Evolutionary conservation across 495 filamentous ascomycete genomes (phyloP).

Genomic region (Tuber borchii): DNA sequence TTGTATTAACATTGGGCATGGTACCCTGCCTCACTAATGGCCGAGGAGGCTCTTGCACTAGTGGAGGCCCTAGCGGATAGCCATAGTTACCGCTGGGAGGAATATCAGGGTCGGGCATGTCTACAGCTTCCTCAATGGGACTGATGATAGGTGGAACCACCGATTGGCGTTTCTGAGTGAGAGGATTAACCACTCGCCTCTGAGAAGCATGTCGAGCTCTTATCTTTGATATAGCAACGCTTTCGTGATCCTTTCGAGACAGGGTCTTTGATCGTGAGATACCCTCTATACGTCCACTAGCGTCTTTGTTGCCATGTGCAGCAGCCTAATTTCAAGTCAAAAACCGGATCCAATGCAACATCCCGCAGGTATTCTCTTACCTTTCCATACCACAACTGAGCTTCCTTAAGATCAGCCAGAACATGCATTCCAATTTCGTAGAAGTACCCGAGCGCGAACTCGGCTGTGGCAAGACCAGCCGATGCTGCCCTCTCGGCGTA

Average conservation of each 20-base stretch:
- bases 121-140: constrained; percentile 46
- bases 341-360: neutral
- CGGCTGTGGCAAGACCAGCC: constrained; percentile 74
- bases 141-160: constrained; percentile 26
- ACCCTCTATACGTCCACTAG: constrained; percentile 69
- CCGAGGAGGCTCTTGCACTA: constrained; percentile 48
- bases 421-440: constrained; percentile 92
- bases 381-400: constrained; percentile 81
- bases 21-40: constrained; percentile 46
- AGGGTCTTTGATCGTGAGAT: constrained; percentile 79
- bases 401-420: constrained; percentile 70
- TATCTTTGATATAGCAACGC: constrained; percentile 80
- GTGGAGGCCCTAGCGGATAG: constrained; percentile 45
- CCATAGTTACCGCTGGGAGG: constrained; percentile 45
- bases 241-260: constrained; percentile 85
- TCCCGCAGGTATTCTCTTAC: constrained; percentile 12
- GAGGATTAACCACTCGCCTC: constrained; percentile 54
- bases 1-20: constrained; percentile 56
- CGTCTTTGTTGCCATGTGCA: constrained; percentile 87
- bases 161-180: constrained; percentile 40
- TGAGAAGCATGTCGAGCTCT: constrained; percentile 88
- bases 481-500: constrained; percentile 83
- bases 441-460: constrained; percentile 95
- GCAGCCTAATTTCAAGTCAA: constrained; percentile 51
- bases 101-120: constrained; percentile 65